Percentiles rank a stretch among this genome's conserved stretches.
Conservation (phyloP, 169 alveolate species). For the Neospora caninum region DNA sequence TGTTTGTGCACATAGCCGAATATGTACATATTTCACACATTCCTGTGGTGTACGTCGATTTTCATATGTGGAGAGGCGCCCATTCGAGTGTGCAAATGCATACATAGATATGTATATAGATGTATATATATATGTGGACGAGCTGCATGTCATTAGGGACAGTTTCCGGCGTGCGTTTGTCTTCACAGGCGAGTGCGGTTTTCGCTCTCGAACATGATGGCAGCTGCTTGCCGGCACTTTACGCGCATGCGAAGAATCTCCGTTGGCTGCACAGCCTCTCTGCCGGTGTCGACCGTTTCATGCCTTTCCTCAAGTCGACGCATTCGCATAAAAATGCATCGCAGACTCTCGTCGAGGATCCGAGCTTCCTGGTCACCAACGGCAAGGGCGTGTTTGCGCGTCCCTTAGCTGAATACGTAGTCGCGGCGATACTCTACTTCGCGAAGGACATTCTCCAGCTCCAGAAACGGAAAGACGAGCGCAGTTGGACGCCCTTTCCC, state of each 20-base stretch:
- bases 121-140: background rate
- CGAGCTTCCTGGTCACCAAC: constrained; percentile 69
- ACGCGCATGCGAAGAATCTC: background rate
- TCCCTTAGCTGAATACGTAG: constrained; percentile 71
- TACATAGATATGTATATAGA: background rate
- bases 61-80: background rate
- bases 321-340: background rate
- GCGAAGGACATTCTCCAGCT: constrained; percentile 61
- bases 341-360: background rate
- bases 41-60: background rate
- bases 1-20: background rate
- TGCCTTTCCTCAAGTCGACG: background rate
- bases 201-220: background rate
- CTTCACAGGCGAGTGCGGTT: background rate
- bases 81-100: background rate
- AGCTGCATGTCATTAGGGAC: background rate
- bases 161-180: background rate
- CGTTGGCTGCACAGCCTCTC: constrained; percentile 61
- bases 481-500: constrained; percentile 67
- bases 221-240: background rate
- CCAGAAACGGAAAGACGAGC: background rate
- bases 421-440: constrained; percentile 73
- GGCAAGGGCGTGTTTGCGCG: constrained; percentile 71
- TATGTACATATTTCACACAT: background rate
- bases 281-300: constrained; percentile 61